Percentiles rank a stretch among this genome's conserved stretches.
Conservation (phyloP, 1,139 yeast species). For the Spathaspora sp. region DNA sequence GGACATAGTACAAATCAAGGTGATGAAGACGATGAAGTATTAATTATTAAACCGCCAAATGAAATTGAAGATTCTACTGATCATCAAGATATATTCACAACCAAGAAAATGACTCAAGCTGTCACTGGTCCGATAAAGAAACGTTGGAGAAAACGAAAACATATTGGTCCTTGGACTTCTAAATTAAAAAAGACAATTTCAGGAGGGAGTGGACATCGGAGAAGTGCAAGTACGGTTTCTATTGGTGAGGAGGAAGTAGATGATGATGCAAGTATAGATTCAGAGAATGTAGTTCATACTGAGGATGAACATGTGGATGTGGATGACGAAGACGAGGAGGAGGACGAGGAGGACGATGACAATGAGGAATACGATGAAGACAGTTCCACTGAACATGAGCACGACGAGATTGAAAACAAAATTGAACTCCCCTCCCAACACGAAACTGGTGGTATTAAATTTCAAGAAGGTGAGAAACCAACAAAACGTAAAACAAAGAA, state of each 20-base stretch:
- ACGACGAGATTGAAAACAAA: slow-evolving; percentile 25
- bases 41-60: slow-evolving; percentile 76
- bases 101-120: slow-evolving; percentile 12
- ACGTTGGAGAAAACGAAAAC: slow-evolving; percentile 12
- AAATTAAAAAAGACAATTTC: slow-evolving; percentile 21
- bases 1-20: slow-evolving; percentile 16
- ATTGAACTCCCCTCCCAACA: slow-evolving; percentile 27
- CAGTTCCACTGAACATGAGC: slow-evolving; percentile 14
- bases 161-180: slow-evolving; percentile 13
- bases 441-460: slow-evolving; percentile 34
- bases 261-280: slow-evolving; percentile 15
- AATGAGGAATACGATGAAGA: slow-evolving; percentile 12
- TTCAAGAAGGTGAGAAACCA: slow-evolving; percentile 25
- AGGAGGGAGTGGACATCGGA: slow-evolving; percentile 15
- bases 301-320: slow-evolving; percentile 16
- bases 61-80: slow-evolving; percentile 52
- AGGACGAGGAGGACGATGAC: slow-evolving; percentile 14
- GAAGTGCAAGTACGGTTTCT: slow-evolving; percentile 14
- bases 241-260: slow-evolving; percentile 14
- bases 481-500: slow-evolving; percentile 1
- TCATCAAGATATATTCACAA: slow-evolving; percentile 36
- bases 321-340: slow-evolving; percentile 16
- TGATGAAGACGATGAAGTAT: slow-evolving; percentile 69
- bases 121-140: slow-evolving; percentile 17
- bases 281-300: slow-evolving; percentile 16